phyloP scores from a whole-genome alignment of 805 yeast species.

The Cyberlindnera euphorbiiphila region DNA sequence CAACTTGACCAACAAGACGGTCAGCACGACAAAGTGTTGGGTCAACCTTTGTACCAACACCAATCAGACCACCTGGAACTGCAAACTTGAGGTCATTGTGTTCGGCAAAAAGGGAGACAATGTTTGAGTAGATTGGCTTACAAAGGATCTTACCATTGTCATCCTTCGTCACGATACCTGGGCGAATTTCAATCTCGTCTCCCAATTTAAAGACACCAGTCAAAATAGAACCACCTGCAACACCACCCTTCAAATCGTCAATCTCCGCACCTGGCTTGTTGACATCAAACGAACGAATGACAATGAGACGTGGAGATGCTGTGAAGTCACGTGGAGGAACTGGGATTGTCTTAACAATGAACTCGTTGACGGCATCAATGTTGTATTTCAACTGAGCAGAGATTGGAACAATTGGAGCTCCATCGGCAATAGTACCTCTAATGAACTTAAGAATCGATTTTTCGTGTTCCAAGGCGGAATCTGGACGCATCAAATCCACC shows the following conservation, averaged over 20 bases:
- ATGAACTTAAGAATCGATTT: conserved; percentile 88
- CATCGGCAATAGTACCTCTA: conserved; percentile 98
- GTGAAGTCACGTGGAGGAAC: conserved; percentile 94
- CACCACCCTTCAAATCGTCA: conserved; percentile 97
- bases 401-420: conserved; percentile 98
- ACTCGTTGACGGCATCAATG: conserved; percentile 97
- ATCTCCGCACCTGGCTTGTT: conserved; percentile 98
- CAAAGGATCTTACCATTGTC: conserved; percentile 86
- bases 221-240: conserved; percentile 98
- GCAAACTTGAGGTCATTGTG: conserved; percentile 97
- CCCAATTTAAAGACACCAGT: conserved; percentile 96
- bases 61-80: conserved; percentile 99
- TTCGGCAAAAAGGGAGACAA: conserved; percentile 94
- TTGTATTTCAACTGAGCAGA: conserved; percentile 98
- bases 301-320: conserved; percentile 92
- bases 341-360: conserved; percentile 91
- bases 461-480: conserved; percentile 92
- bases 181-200: conserved; percentile 98
- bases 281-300: conserved; percentile 97
- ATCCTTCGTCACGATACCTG: conserved; percentile 97
- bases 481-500: conserved; percentile 98
- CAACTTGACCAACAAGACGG: conserved; percentile 98
- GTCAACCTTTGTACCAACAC: conserved; percentile 98
- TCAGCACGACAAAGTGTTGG: conserved; percentile 99
- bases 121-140: conserved; percentile 91